These are phyloP conservation scores for Diplodia corticola DNA, from an alignment of 2,329 filamentous ascomycete species.

Conservation along the genomic window DNA sequence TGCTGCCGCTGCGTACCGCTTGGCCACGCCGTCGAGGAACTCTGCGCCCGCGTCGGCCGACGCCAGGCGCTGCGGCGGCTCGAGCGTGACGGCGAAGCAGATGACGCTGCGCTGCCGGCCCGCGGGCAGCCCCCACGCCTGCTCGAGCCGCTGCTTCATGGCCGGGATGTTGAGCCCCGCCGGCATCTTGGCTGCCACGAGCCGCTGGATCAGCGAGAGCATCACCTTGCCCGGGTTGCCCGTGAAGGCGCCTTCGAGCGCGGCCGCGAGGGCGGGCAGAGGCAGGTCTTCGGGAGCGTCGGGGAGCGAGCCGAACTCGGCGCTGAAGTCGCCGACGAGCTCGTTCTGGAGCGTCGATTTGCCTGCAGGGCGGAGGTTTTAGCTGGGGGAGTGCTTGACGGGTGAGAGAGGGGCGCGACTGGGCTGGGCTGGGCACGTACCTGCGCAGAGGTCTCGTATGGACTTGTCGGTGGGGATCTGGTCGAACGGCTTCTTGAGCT, in stretches of 20 bases:
- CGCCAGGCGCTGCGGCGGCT: constrained; percentile 7
- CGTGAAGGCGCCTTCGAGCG: not conserved
- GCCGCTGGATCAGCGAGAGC: not conserved
- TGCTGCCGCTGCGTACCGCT: not conserved
- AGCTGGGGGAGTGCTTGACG: not conserved
- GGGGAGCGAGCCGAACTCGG: constrained; percentile 12
- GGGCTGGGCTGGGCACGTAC: too few species aligned
- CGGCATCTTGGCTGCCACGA: not conserved
- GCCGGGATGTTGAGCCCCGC: constrained; percentile 4
- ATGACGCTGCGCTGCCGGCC: constrained; percentile 17
- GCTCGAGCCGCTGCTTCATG: constrained; percentile 2
- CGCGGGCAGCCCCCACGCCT: constrained; percentile 16
- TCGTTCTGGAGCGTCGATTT: constrained; percentile 24
- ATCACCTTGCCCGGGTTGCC: constrained; percentile 8
- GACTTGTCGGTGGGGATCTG: constrained; percentile 14
- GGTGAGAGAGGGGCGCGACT: not conserved
- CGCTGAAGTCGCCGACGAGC: constrained; percentile 12
- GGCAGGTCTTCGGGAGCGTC: constrained; percentile 13
- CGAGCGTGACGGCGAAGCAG: not conserved
- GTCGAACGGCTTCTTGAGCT: constrained; percentile 16
- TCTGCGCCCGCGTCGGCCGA: not conserved
- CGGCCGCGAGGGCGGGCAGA: not conserved
- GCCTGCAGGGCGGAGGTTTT: not conserved
- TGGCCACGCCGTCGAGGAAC: not conserved
- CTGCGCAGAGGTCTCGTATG: constrained; percentile 20